A percentile compares a stretch with the other conserved stretches of the same genome.
Conservation (phyloP, 495 filamentous ascomycete species). For the Glonium stellatum region DNA sequence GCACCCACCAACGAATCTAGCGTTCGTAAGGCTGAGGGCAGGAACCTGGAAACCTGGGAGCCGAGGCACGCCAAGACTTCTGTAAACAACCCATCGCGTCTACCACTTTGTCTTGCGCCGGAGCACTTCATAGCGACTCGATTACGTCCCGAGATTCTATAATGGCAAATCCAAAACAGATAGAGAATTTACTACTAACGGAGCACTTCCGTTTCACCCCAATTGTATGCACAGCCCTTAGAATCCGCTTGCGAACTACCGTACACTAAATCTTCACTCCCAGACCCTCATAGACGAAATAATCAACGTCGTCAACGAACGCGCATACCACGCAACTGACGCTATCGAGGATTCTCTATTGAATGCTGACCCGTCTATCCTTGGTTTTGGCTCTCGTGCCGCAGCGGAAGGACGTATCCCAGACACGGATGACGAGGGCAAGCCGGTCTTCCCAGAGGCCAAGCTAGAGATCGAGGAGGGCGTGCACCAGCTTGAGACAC, state of each 20-base stretch:
- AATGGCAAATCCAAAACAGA: conserved; percentile 43
- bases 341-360: conserved; percentile 75
- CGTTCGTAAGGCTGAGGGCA: not conserved
- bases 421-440: conserved; percentile 49
- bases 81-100: conserved; percentile 5
- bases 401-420: conserved; percentile 37
- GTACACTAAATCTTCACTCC: conserved; percentile 21
- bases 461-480: conserved; percentile 82
- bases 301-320: conserved; percentile 88
- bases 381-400: conserved; percentile 56
- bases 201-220: conserved; percentile 96
- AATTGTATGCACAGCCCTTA: conserved; percentile 51
- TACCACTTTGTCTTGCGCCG: not conserved
- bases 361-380: conserved; percentile 56
- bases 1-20: not conserved
- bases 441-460: conserved; percentile 38
- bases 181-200: conserved; percentile 72
- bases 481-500: conserved; percentile 84
- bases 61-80: conserved; percentile 2
- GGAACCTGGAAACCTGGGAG: no score
- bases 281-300: conserved; percentile 94
- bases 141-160: conserved; percentile 5
- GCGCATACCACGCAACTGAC: conserved; percentile 77
- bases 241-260: conserved; percentile 17
- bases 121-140: not conserved